A percentile compares a stretch with the other conserved stretches of the same genome.
These are phyloP conservation scores for Marchantia polymorpha DNA, from an alignment of 225 moss, liverwort and hornwort genomes.

Conservation along the genomic window DNA sequence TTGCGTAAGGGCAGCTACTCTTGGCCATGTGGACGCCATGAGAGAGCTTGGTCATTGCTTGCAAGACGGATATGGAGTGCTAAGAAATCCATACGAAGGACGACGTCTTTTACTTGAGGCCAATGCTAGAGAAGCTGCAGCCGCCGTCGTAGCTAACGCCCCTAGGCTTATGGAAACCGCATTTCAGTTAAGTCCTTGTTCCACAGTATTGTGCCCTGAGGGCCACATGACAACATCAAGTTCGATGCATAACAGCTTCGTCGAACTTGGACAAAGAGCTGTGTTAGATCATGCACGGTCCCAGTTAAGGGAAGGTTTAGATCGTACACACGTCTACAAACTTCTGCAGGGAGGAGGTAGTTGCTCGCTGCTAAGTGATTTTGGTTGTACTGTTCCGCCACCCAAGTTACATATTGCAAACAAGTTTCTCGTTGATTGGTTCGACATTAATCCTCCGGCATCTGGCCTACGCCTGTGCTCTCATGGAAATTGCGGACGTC, in stretches of 20 bases:
- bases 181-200: constrained; percentile 1
- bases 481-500: constrained; percentile 47
- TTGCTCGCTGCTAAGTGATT: constrained; percentile 42
- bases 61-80: constrained; percentile 48
- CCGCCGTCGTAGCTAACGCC: constrained; percentile 30
- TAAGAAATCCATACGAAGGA: constrained; percentile 35
- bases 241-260: background rate
- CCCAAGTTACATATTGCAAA: constrained; percentile 41
- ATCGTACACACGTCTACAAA: constrained; percentile 32
- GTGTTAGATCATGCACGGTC: constrained; percentile 8
- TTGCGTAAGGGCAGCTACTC: constrained; percentile 45
- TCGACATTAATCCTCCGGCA: constrained; percentile 23
- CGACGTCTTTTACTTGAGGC: constrained; percentile 45
- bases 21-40: constrained; percentile 53
- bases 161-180: constrained; percentile 27
- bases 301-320: constrained; percentile 17
- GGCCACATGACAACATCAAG: constrained; percentile 4
- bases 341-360: constrained; percentile 33
- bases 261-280: background rate
- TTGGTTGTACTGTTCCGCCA: constrained; percentile 39
- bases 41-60: constrained; percentile 49
- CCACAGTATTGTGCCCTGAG: constrained; percentile 17
- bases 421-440: constrained; percentile 50
- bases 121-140: constrained; percentile 52
- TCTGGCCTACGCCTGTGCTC: constrained; percentile 43